Percentiles rank a stretch among this genome's conserved stretches.
phyloP scores from a whole-genome alignment of 305 asterid species.

The Striga hermonthica region DNA sequence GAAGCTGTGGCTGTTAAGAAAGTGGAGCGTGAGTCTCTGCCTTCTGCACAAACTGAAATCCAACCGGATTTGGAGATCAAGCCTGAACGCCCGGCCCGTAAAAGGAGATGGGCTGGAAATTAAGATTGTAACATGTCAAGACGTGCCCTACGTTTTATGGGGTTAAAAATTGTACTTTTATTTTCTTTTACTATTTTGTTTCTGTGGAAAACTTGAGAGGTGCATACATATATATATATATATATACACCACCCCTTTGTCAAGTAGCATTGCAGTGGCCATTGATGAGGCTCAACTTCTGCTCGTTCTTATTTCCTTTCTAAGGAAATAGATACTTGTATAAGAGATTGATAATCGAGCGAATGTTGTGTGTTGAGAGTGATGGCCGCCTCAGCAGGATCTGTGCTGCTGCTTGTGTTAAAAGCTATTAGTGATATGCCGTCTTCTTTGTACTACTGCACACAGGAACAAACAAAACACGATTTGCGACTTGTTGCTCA shows the following conservation, averaged over 20 bases:
- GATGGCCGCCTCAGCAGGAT: background rate
- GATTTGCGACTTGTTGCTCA: background rate
- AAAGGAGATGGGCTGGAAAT: constrained; percentile 83
- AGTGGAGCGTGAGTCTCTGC: constrained; percentile 50
- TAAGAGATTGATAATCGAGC: background rate
- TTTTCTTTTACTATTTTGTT: constrained; percentile 2
- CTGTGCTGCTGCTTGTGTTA: background rate
- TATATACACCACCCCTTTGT: background rate
- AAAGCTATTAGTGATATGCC: background rate
- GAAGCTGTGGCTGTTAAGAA: constrained; percentile 45
- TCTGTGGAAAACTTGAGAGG: background rate
- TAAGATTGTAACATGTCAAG: constrained; percentile 25
- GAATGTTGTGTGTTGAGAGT: background rate
- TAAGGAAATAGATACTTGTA: background rate
- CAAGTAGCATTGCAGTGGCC: constrained; percentile 27
- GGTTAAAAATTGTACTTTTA: constrained; percentile 8
- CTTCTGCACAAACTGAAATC: constrained; percentile 47
- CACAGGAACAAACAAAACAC: background rate
- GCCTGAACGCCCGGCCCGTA: constrained; percentile 90
- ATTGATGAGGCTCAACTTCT: constrained; percentile 9
- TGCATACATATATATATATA: background rate
- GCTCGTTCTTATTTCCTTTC: background rate
- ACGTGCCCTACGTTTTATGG: background rate
- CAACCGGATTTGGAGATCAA: constrained; percentile 59
- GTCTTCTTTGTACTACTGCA: background rate